These are phyloP conservation scores for Asterella californica DNA, from an alignment of 225 moss, liverwort and hornwort genomes.

Conservation along the genomic window DNA sequence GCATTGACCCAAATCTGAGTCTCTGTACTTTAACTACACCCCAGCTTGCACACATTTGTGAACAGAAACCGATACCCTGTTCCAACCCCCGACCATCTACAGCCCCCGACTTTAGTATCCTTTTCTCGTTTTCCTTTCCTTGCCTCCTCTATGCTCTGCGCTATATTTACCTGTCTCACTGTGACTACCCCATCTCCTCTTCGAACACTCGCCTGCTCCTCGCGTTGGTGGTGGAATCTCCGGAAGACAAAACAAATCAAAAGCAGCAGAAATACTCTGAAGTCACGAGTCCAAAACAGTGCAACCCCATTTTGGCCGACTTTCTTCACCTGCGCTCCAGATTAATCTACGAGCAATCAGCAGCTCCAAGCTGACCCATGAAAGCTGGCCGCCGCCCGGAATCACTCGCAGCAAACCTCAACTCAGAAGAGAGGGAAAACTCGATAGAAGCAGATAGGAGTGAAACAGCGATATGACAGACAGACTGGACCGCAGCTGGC, in stretches of 20 bases:
- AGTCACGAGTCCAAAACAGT: background rate
- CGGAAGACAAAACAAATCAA: background rate
- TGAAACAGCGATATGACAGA: background rate
- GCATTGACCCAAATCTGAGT: conserved; percentile 12
- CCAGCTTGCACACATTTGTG: conserved; percentile 21
- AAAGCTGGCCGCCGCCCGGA: background rate
- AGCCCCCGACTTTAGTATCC: background rate
- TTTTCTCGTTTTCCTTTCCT: background rate
- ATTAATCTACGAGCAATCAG: background rate
- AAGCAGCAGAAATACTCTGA: background rate
- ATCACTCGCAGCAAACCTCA: background rate
- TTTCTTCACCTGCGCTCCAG: background rate
- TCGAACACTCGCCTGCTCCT: background rate
- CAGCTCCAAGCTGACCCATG: background rate
- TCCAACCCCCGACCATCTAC: background rate
- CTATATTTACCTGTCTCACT: background rate
- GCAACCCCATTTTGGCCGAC: background rate
- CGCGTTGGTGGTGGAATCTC: background rate
- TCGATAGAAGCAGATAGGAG: background rate
- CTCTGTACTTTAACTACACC: background rate
- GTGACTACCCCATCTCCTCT: background rate
- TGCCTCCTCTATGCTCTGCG: background rate
- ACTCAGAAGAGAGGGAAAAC: background rate
- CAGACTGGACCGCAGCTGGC: background rate
- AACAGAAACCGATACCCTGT: background rate